Conservation (phyloP, 2,329 filamentous ascomycete genomes). For the Nemania diffusa region DNA sequence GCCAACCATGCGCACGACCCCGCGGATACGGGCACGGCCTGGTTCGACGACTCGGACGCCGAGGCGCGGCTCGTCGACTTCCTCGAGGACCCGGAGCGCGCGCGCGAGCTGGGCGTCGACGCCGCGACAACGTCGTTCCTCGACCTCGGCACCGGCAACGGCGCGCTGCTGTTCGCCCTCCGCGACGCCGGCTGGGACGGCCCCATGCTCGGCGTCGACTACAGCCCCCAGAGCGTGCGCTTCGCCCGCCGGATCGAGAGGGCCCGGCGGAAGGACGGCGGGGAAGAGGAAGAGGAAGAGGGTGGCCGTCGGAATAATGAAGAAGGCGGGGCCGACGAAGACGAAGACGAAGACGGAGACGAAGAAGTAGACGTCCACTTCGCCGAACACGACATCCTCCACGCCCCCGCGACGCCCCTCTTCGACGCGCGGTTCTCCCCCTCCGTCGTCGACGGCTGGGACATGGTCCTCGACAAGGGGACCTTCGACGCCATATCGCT, state of each 20-base stretch:
- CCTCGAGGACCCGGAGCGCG: conserved; percentile 57
- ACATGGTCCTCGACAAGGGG: conserved; percentile 96
- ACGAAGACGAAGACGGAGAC: conserved; percentile 32
- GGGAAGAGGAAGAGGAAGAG: conserved; percentile 33
- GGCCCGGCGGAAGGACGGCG: conserved; percentile 41
- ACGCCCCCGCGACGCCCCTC: conserved; percentile 52
- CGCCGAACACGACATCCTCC: conserved; percentile 72
- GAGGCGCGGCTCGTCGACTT: conserved; percentile 80
- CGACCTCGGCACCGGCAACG: conserved; percentile 94
- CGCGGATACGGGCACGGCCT: conserved; percentile 85
- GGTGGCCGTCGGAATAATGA: conserved; percentile 40
- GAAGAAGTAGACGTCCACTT: conserved; percentile 53
- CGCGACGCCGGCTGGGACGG: conserved; percentile 73
- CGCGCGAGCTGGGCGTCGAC: conserved; percentile 17
- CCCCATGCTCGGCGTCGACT: conserved; percentile 86
- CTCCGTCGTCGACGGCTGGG: conserved; percentile 67
- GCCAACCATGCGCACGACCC: conserved; percentile 77
- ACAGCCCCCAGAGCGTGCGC: conserved; percentile 77
- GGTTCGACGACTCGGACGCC: conserved; percentile 95
- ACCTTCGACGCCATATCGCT: conserved; percentile 96
- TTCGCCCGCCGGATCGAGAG: conserved; percentile 74
- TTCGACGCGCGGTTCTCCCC: conserved; percentile 36
- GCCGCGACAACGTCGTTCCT: conserved; percentile 69
- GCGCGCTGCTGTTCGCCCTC: conserved; percentile 86
- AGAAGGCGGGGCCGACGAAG: conserved; percentile 16